Percentiles rank a stretch among this genome's conserved stretches.
phyloP scores from a whole-genome alignment of 1,284 basidiomycete genomes.

The Rhodotorula sp. region DNA sequence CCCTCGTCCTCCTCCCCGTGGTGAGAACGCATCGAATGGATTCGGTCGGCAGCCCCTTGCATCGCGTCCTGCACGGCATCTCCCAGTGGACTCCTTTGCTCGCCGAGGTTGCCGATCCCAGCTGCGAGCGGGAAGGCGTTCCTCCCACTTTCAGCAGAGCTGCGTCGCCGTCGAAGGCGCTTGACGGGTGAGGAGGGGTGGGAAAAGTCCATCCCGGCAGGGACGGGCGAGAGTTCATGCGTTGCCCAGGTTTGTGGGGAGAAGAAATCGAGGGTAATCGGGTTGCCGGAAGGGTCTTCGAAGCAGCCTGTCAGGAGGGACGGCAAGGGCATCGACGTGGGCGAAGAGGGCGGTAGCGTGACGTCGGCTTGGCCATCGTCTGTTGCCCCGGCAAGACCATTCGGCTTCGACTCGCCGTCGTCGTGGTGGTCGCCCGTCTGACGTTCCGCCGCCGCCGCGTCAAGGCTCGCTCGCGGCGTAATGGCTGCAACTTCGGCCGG shows the following conservation, averaged over 20 bases:
- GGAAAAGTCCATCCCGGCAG: conserved; percentile 21
- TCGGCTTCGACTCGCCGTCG: not conserved
- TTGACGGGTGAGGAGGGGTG: not conserved
- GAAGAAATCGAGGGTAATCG: conserved; percentile 37
- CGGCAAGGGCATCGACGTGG: conserved; percentile 9
- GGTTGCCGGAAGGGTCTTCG: conserved; percentile 31
- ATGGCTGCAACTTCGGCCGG: not conserved
- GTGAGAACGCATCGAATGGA: not conserved
- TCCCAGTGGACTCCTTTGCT: not conserved
- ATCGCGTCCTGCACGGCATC: conserved; percentile 2
- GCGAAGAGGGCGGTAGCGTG: not conserved
- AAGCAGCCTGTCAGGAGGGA: conserved; percentile 34
- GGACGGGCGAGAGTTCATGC: conserved; percentile 37
- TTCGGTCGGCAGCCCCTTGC: not conserved
- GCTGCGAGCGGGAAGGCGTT: conserved; percentile 6
- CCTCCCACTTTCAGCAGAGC: not conserved
- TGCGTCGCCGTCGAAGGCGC: not conserved
- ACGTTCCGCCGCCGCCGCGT: not conserved
- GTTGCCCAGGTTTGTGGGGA: conserved; percentile 30
- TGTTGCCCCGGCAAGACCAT: too few relatives aligned
- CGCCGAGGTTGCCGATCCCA: conserved; percentile 19
- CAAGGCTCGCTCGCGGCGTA: not conserved
- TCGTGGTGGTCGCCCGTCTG: too few relatives aligned
- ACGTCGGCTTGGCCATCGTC: not conserved
- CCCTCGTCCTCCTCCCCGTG: not conserved